Percentiles rank a stretch among this genome's conserved stretches.
phyloP scores from a whole-genome alignment of 371 early-diverging fungal species.

The Mortierella sp. region DNA sequence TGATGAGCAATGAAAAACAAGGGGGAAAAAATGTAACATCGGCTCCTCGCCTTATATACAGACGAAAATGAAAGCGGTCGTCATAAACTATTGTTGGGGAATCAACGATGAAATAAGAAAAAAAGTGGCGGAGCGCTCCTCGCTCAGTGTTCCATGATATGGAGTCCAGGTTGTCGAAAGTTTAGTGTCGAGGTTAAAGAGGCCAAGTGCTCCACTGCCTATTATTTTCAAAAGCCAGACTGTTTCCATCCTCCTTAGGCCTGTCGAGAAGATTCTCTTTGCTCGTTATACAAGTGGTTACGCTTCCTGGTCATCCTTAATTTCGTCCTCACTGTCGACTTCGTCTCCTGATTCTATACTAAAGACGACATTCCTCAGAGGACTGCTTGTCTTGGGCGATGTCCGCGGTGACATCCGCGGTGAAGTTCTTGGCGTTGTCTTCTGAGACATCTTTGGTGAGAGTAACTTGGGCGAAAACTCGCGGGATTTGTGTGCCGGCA shows the following conservation, averaged over 20 bases:
- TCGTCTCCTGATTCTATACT: conserved; percentile 41
- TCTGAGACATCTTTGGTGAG: conserved; percentile 16
- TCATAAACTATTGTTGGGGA: background rate
- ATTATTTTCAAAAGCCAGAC: background rate
- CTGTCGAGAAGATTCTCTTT: background rate
- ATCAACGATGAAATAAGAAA: background rate
- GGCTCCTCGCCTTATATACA: background rate
- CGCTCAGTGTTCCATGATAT: background rate
- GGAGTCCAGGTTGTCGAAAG: background rate
- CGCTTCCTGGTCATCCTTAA: conserved; percentile 3
- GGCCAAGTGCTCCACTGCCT: background rate
- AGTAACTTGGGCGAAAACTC: conserved; percentile 21
- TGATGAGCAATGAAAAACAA: background rate
- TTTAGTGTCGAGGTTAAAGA: background rate
- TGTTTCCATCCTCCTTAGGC: background rate
- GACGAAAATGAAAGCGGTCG: background rate
- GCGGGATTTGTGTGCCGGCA: conserved; percentile 8
- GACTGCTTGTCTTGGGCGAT: conserved; percentile 45
- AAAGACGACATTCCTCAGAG: conserved; percentile 46
- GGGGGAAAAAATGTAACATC: conserved; percentile 1
- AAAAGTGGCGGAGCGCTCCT: background rate
- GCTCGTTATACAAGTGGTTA: background rate
- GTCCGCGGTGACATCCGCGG: conserved; percentile 37
- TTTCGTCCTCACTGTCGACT: conserved; percentile 19
- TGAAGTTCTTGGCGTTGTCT: conserved; percentile 16